Base-by-base conservation (phyloP, 768 basidiomycete genomes). In the Cystofilobasidium macerans region DNA sequence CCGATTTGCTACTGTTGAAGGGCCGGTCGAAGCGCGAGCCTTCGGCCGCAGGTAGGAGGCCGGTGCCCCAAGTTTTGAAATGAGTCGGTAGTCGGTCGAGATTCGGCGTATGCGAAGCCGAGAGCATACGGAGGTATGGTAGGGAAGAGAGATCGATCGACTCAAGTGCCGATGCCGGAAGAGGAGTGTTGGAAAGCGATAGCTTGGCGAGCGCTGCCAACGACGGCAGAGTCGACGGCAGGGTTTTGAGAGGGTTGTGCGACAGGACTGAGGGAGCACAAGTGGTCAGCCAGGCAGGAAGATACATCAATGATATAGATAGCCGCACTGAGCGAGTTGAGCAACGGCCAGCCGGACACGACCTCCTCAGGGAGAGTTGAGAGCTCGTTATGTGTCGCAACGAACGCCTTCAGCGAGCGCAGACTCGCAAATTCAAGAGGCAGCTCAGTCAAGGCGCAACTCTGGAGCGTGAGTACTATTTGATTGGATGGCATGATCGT, bases 271-370 rank as follows among this genome's bases (percentile, higher is more conserved):
- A 11, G n/a, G 42, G 35, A 26, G 20, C 8, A 18, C 16, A 24
- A 35, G 33, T 3, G 11, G 33, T n/a, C 28, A 32, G 47, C n/a
- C 38, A 16, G 16, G 43, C 43, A 20, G 11, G 43, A 12, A 5
- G 11, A 20, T 12, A 45, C 6, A 20, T 11, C 43, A 20, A 11
- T 6, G 9, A 13, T 16, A 16, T 32, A 3, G 40, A 36, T 9
- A 20, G 18, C 33, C 65, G 48, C n/a, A 67, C 65, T 68, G 57
- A 68, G 56, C 12, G 67, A 68, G 43, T 68, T 68, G 56, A 68
- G 57, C 12, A 58, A 42, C 14, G 43, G 35, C 56, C 61, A 64
- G 3, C 33, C 38, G 2, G 20, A 24, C 3, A 63, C 35, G 57
- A 68, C 26, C 6, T 45, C 35, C 20, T 56, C 32, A 7, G 57